A percentile compares a stretch with the other conserved stretches of the same genome.
Evolutionary conservation across 257 asterid species (phyloP).

Genomic region (Capsicum chinense): DNA sequence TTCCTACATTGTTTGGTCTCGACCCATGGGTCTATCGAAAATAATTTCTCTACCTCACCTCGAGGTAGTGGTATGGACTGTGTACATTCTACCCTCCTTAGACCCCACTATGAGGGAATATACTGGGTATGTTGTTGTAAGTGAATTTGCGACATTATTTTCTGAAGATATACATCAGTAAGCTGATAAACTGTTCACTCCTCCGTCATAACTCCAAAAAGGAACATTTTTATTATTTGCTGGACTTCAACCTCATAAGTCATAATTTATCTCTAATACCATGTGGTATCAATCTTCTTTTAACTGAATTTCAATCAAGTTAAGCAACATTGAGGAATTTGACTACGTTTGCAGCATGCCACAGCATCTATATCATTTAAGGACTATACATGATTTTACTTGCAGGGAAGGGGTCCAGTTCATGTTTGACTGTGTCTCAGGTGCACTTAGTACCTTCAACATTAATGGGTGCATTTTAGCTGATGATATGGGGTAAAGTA

Average conservation of each 20-base stretch:
- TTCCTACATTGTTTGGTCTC: no score
- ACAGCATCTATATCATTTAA: conserved; percentile 31
- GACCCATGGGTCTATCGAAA: no score
- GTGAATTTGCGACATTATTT: conserved; percentile 14
- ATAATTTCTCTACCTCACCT: no score
- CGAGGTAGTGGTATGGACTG: no score
- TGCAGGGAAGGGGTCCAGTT: conserved; percentile 99
- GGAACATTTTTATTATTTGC: background rate
- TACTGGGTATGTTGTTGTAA: no score
- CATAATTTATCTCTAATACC: background rate
- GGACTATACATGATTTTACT: conserved; percentile 41
- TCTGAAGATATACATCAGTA: background rate
- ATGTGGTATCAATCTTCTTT: background rate
- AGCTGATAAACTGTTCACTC: conserved; percentile 11
- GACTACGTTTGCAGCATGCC: background rate
- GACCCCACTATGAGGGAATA: no score
- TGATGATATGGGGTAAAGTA: conserved; percentile 95
- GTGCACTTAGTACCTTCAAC: conserved; percentile 62
- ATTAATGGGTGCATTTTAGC: conserved; percentile 98
- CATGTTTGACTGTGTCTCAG: conserved; percentile 98
- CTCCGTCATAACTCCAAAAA: background rate
- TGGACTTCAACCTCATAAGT: background rate
- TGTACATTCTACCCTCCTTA: no score
- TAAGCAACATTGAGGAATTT: conserved; percentile 6
- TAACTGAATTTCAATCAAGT: background rate